These are phyloP conservation scores for Xylariaceae sp. DNA, from an alignment of 2,329 filamentous ascomycete species.

Conservation along the genomic window DNA sequence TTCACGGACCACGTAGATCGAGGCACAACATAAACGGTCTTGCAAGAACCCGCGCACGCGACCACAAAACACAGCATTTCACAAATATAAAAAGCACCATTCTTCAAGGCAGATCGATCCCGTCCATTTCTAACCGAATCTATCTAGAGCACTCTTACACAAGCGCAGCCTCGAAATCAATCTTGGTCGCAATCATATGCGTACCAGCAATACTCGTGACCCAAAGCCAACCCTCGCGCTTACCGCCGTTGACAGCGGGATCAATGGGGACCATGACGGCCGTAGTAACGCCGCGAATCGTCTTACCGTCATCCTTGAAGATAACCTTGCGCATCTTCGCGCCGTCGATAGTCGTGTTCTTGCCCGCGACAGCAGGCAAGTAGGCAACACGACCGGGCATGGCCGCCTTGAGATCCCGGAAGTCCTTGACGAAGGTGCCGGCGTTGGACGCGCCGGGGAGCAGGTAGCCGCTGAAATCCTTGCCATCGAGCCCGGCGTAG, in stretches of 20 bases:
- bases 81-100: background rate
- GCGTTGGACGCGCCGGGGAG: slow-evolving; percentile 42
- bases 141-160: background rate
- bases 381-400: slow-evolving; percentile 43
- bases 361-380: slow-evolving; percentile 16
- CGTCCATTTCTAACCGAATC: background rate
- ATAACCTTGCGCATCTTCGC: slow-evolving; percentile 39
- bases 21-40: too few species aligned
- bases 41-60: background rate
- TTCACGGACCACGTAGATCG: too few species aligned
- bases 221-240: slow-evolving; percentile 52
- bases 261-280: slow-evolving; percentile 51
- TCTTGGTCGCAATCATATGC: slow-evolving; percentile 46
- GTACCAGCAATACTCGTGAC: slow-evolving; percentile 50
- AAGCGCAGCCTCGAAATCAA: slow-evolving; percentile 39
- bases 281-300: slow-evolving; percentile 45
- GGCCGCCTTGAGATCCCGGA: slow-evolving; percentile 34
- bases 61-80: background rate
- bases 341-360: slow-evolving; percentile 30
- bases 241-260: slow-evolving; percentile 38
- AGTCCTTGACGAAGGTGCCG: slow-evolving; percentile 33
- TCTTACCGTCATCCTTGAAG: slow-evolving; percentile 53
- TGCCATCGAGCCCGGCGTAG: slow-evolving; percentile 36
- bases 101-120: too few species aligned
- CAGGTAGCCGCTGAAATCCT: slow-evolving; percentile 51